Percentiles rank a stretch among this genome's conserved stretches.
phyloP scores from a whole-genome alignment of 805 yeast species.

The Teunomyces kruisii region DNA sequence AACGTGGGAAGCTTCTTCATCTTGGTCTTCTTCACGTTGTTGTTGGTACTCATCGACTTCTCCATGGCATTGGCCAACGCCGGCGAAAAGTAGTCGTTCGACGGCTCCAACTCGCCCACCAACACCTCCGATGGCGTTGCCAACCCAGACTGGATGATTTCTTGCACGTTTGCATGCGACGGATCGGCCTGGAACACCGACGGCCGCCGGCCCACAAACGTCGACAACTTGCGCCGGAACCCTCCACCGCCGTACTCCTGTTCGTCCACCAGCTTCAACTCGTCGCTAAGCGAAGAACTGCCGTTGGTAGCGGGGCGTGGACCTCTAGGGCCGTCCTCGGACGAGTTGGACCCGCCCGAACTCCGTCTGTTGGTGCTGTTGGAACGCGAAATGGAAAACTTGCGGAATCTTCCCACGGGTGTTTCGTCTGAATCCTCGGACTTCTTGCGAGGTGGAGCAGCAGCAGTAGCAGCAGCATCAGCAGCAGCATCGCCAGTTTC shows the following conservation, averaged over 20 bases:
- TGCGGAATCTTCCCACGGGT: not conserved
- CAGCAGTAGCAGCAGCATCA: too few relatives aligned
- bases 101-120: conserved; percentile 27
- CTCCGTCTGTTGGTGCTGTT: conserved; percentile 1
- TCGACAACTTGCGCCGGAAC: conserved; percentile 35
- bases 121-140: conserved; percentile 43
- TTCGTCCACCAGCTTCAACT: not conserved
- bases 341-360: not conserved
- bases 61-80: conserved; percentile 7
- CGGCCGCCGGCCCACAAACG: conserved; percentile 44
- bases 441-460: not conserved
- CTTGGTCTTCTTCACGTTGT: conserved; percentile 25
- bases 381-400: conserved; percentile 8
- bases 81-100: conserved; percentile 26
- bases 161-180: conserved; percentile 34
- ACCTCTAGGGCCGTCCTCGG: conserved; percentile 1
- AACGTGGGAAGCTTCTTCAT: conserved; percentile 57
- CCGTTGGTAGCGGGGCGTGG: not conserved
- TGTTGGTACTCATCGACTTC: not conserved
- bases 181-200: conserved; percentile 40
- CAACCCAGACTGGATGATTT: conserved; percentile 37
- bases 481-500: too few relatives aligned
- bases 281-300: not conserved
- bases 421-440: not conserved
- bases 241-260: conserved; percentile 18